Evolutionary conservation across 75 land plant genomes (phyloP), one percentile per base, ranked within the genome.

Genomic region (Cunninghamia lanceolata): DNA sequence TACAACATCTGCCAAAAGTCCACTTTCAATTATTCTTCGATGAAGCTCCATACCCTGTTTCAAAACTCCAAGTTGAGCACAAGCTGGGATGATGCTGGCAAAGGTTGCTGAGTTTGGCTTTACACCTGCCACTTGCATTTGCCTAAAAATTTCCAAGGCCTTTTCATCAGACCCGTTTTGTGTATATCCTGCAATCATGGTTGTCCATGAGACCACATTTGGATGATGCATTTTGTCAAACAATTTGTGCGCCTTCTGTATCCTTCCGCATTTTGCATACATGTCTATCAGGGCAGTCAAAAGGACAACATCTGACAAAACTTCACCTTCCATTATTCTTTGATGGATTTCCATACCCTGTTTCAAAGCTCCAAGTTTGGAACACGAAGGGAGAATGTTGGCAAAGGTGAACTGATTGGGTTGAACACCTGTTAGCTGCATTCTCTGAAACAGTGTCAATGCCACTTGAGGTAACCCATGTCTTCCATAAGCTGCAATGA

Each of bases 191-290:
- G 92, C 82, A 38, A 95, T 87, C 88, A 95, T 84, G 35, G 91
- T 89, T 43, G 92, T 94, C 97, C 97, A 95, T 3, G 94, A 89
- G 16, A 93, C 89, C 52, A 90, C 94, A 91, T 94, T 92, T 39
- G 88, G 89, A 39, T 88, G 85, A 38, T 73, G 36, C 74, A 86
- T 86, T 56, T 84, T 85, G 14, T 90, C 83, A 85, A 95, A 95
- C 71, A 90, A 92, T 14, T 16, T 84, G 68, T 59, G 85, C 8
- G 91, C 97, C 71, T 90, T 93, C 30, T 19, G 54, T 13, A 84
- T 52, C 39, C 88, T 89, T 34, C 95, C 93, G 80, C 94, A 92
- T 82, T 94, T 94, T 85, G 90, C 89, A 85, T 95, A 95, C 93
- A 95, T 92, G 83, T 93, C 92, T 70, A 94, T 84, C 38, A 11